A percentile compares a stretch with the other conserved stretches of the same genome.
Evolutionary conservation across 331 rosid genomes (phyloP).

Genomic region (Rhamnella rubrinervis): DNA sequence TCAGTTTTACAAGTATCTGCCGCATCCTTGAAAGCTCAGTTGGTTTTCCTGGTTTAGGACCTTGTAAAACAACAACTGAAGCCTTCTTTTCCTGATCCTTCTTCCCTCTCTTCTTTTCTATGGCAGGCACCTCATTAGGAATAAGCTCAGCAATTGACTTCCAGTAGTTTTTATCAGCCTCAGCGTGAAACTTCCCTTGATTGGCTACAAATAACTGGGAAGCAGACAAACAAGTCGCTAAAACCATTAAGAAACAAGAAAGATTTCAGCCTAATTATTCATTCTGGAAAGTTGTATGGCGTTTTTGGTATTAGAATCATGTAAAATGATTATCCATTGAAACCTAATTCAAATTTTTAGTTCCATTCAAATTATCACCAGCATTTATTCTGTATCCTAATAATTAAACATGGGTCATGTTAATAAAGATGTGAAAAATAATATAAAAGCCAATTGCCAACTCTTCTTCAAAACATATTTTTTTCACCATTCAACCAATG

Average conservation of each 20-base stretch:
- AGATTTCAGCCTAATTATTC: too few species aligned
- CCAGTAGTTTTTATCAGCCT: slow-evolving; percentile 43
- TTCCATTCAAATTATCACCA: too few species aligned
- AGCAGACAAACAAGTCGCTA: not conserved
- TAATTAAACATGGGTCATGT: too few species aligned
- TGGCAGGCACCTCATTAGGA: slow-evolving; percentile 36
- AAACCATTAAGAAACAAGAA: not conserved
- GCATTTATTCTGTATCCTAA: too few species aligned
- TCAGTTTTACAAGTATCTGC: slow-evolving; percentile 38
- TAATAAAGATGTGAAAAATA: not conserved
- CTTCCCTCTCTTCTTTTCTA: slow-evolving; percentile 41
- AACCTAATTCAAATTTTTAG: too few species aligned
- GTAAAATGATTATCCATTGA: too few species aligned
- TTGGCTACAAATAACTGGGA: slow-evolving; percentile 33
- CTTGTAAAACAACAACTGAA: slow-evolving; percentile 29
- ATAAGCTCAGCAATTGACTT: slow-evolving; percentile 45
- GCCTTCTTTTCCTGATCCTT: slow-evolving; percentile 41
- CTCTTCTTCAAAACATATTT: not conserved
- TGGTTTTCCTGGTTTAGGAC: slow-evolving; percentile 52
- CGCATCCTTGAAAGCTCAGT: slow-evolving; percentile 51
- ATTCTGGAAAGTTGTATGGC: too few species aligned
- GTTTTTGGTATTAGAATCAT: too few species aligned
- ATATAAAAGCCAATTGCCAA: not conserved
- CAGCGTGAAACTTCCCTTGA: slow-evolving; percentile 48
- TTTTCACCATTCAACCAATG: not conserved